Base-by-base conservation (phyloP, 2,329 filamentous ascomycete genomes). In the Paracoccidioides brasiliensis region DNA sequence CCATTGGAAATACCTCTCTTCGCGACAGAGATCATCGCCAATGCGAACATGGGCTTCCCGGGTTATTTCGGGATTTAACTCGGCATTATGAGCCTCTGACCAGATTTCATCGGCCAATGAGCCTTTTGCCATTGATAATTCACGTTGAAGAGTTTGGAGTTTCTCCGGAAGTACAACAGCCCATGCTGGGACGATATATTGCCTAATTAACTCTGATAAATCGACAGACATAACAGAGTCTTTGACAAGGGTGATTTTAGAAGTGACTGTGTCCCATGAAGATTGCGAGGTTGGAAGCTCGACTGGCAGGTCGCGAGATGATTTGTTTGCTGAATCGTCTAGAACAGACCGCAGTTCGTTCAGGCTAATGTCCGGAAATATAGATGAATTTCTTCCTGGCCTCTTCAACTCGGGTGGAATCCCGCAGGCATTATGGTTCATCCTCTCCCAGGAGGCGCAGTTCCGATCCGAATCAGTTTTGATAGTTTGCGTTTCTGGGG, bases 101-200 rank as follows among this genome's bases (percentile, higher is more conserved):
- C 93, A 97, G 57, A 98, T 93, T 62, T 96, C 88, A 65, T 94
- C 86, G 10, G 91, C 89, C 44, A 98, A 74, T 0, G 90, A 95
- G 1, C 90, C 91, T 0, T 89, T 87, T 0, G 85, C 82, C 82
- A 93, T 85, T 38, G 88, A 93, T 14, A 96, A 76, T 71, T 97
- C 91, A 28, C 81, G 81, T 67, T 95, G 90, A 38, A 97, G 78
- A 69, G 95, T 96, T 58, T 81, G 79, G 55, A 94, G 74, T 55
- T 88, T 89, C 3, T 77, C 83, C 0, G 90, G 90, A 15, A 96
- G 74, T 44, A 81, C 68, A 60, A 82, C 85, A 38, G 86, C 83
- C 91, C 91, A 97, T 44, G 86, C 82, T 0, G 91, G 91, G 3
- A 94, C 71, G 38, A 97, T 83, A 60, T 81, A 78, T 64, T 81